A percentile compares a stretch with the other conserved stretches of the same genome.
Conservation (phyloP, 306 rosid species). For the Fagus crenata region DNA sequence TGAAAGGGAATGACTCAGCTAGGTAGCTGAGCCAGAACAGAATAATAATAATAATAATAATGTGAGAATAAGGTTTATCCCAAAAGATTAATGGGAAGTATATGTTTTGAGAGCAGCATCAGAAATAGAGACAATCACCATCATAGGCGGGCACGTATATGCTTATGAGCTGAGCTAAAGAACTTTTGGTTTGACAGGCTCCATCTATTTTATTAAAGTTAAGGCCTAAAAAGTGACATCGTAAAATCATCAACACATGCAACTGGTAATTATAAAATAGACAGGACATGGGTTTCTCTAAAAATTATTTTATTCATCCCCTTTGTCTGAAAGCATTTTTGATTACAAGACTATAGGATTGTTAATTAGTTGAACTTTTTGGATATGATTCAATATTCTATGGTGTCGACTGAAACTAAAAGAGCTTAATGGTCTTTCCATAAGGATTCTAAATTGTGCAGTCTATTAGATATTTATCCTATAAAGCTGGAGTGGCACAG, state of each 20-base stretch:
- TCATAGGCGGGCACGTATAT: background rate
- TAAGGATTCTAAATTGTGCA: background rate
- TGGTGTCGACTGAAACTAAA: background rate
- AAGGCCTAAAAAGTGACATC: background rate
- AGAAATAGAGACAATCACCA: background rate
- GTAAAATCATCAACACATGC: background rate
- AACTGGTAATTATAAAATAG: background rate
- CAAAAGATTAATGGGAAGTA: background rate
- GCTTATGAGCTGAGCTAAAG: background rate
- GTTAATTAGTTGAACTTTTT: background rate
- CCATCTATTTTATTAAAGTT: background rate
- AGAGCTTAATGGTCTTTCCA: background rate
- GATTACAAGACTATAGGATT: background rate
- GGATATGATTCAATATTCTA: background rate
- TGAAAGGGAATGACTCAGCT: too few species aligned
- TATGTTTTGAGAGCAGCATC: background rate
- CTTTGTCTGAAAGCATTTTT: background rate
- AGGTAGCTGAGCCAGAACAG: too few species aligned
- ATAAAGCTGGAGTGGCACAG: too few species aligned
- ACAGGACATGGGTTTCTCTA: background rate
- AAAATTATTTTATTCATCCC: background rate
- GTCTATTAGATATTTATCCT: too few species aligned
- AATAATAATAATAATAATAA: too few species aligned
- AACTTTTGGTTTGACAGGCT: too few species aligned
- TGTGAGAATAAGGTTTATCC: background rate